Percentiles rank a stretch among this genome's conserved stretches.
Evolutionary conservation across 2,329 filamentous ascomycete genomes (phyloP).

Genomic region (Chaetomium globosum): DNA sequence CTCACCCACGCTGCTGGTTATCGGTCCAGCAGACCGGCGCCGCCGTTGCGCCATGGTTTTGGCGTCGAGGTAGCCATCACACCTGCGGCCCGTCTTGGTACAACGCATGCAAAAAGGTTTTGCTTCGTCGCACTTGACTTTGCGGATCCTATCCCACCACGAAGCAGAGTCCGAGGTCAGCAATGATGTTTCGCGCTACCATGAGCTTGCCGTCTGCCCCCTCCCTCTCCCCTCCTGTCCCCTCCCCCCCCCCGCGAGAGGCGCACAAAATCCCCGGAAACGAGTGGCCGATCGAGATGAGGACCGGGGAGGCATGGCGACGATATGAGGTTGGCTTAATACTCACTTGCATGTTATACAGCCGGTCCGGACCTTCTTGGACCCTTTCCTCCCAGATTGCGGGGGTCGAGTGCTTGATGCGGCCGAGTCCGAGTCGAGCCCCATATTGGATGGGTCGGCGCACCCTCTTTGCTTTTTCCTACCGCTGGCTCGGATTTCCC

Average conservation of each 20-base stretch:
- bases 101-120: conserved; percentile 58
- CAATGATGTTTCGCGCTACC: background rate
- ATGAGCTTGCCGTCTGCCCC: background rate
- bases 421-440: conserved; percentile 31
- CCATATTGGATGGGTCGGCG: conserved; percentile 26
- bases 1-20: conserved; percentile 16
- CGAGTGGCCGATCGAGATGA: background rate
- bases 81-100: conserved; percentile 57
- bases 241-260: no score
- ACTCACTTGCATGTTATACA: conserved; percentile 61
- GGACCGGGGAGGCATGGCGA: background rate
- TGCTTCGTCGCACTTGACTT: conserved; percentile 60
- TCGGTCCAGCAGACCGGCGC: conserved; percentile 27
- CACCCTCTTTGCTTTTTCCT: background rate
- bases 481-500: conserved; percentile 3
- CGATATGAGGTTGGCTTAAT: background rate
- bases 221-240: no score
- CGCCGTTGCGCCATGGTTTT: conserved; percentile 38
- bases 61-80: conserved; percentile 55
- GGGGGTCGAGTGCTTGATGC: conserved; percentile 25
- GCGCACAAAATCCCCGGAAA: no score
- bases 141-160: conserved; percentile 49
- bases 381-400: conserved; percentile 44
- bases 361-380: conserved; percentile 52
- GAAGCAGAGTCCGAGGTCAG: conserved; percentile 27